phyloP scores from a whole-genome alignment of 148 eudicot genomes.

The Pharnaceum exiguum region DNA sequence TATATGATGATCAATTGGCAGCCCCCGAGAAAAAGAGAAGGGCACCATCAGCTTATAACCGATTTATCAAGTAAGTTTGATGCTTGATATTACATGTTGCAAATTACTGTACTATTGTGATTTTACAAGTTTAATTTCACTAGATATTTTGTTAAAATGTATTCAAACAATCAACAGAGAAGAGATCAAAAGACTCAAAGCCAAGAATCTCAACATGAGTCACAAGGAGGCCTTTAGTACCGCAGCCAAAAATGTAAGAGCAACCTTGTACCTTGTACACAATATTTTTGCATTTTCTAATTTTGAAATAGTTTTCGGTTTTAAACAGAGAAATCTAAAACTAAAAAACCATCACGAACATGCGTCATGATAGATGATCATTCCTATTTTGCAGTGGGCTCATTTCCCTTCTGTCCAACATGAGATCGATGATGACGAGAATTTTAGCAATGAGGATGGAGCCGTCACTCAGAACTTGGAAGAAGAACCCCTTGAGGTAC shows the following conservation, averaged over 20 bases:
- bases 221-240: slow-evolving; percentile 98
- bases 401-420: slow-evolving; percentile 51
- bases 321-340: too few species aligned
- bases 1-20: slow-evolving; percentile 20
- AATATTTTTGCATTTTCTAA: too few species aligned
- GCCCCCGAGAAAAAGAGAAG: slow-evolving; percentile 89
- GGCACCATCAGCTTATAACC: slow-evolving; percentile 84
- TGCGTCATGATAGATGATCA: too few species aligned
- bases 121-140: too few species aligned
- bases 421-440: slow-evolving; percentile 34
- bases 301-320: too few species aligned
- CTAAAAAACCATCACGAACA: neutral
- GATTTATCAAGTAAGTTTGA: slow-evolving; percentile 68
- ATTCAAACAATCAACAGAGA: slow-evolving; percentile 58
- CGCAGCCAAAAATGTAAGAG: slow-evolving; percentile 93
- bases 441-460: slow-evolving; percentile 25
- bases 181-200: slow-evolving; percentile 82
- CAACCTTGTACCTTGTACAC: too few species aligned
- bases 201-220: slow-evolving; percentile 56
- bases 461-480: slow-evolving; percentile 15
- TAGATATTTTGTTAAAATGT: too few species aligned
- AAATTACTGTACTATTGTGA: neutral
- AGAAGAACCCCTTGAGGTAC: neutral
- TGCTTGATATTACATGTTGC: neutral
- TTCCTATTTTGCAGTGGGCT: slow-evolving; percentile 63